A percentile compares a stretch with the other conserved stretches of the same genome.
Conservation (phyloP, 441 rosid species). For the Pelargonium myrrhifolium region DNA sequence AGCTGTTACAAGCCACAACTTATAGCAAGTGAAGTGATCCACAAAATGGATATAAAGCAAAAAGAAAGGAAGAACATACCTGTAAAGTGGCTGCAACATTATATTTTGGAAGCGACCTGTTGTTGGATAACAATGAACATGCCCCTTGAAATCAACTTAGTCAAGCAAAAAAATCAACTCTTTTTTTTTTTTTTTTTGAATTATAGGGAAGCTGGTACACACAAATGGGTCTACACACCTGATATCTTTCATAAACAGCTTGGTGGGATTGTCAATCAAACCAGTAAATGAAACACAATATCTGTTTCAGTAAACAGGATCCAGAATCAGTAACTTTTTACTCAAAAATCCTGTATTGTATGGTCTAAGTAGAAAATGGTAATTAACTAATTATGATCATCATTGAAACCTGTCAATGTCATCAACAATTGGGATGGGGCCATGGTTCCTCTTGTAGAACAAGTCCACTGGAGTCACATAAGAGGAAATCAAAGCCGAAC, state of each 20-base stretch:
- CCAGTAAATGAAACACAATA: constrained; percentile 52
- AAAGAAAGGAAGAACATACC: constrained; percentile 29
- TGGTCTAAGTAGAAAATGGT: background rate
- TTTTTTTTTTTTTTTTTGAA: too few species aligned
- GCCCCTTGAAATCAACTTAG: constrained; percentile 4
- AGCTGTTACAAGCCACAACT: background rate
- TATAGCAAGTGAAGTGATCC: background rate
- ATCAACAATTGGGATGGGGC: constrained; percentile 76
- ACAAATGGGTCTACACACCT: too few species aligned
- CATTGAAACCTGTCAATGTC: constrained; percentile 48
- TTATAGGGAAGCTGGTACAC: too few species aligned
- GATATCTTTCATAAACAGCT: constrained; percentile 63
- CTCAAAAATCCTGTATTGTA: background rate
- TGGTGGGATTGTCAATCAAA: constrained; percentile 42
- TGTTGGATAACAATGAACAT: constrained; percentile 12
- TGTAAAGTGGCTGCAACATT: constrained; percentile 71
- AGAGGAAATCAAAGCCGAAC: constrained; percentile 55
- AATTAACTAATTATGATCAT: too few species aligned
- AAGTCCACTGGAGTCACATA: constrained; percentile 78
- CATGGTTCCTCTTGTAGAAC: constrained; percentile 95
- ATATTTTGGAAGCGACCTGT: constrained; percentile 80
- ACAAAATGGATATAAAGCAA: background rate
- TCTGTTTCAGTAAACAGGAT: constrained; percentile 32
- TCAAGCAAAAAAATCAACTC: too few species aligned
- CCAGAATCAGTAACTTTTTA: constrained; percentile 9